Evolutionary conservation across 768 basidiomycete genomes (phyloP).

Genomic region (Suillus placidus): DNA sequence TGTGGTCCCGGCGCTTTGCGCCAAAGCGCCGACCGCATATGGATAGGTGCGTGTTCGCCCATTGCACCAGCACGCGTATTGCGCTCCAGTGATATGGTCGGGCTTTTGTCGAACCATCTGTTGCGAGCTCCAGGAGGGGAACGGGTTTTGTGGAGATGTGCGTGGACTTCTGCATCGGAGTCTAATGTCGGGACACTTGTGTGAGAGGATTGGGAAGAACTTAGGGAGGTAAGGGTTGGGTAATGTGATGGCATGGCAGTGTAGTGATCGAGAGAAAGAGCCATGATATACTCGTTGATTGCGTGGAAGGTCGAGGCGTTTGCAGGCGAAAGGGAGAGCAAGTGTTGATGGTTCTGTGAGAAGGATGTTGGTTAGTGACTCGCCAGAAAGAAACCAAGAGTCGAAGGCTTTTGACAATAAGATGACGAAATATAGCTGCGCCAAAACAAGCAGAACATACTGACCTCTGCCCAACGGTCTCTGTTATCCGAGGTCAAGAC

Average conservation of each 20-base stretch:
- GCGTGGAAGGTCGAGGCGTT: constrained; percentile 64
- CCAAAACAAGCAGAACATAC: constrained; percentile 20
- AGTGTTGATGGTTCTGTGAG: constrained; percentile 67
- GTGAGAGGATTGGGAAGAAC: constrained; percentile 19
- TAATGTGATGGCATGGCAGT: constrained; percentile 35
- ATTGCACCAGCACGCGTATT: constrained; percentile 83
- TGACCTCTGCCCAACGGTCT: constrained; percentile 79
- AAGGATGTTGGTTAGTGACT: constrained; percentile 8
- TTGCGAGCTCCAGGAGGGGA: constrained; percentile 70
- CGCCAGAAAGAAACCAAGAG: no score
- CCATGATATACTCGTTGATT: constrained; percentile 77
- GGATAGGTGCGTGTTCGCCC: constrained; percentile 89
- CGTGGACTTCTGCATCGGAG: constrained; percentile 49
- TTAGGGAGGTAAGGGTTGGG: constrained; percentile 28
- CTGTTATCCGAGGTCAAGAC: constrained; percentile 79
- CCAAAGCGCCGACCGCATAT: no score
- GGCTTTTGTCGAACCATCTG: constrained; percentile 89
- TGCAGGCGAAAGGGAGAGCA: constrained; percentile 64
- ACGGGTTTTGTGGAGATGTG: constrained; percentile 76
- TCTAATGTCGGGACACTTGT: constrained; percentile 21
- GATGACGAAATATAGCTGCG: no score
- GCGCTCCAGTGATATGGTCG: constrained; percentile 81
- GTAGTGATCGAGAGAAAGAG: constrained; percentile 79
- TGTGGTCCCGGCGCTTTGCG: no score
- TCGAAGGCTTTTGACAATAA: no score